Conservation (phyloP, 1,284 basidiomycete species). For the Tilletia setariae region DNA sequence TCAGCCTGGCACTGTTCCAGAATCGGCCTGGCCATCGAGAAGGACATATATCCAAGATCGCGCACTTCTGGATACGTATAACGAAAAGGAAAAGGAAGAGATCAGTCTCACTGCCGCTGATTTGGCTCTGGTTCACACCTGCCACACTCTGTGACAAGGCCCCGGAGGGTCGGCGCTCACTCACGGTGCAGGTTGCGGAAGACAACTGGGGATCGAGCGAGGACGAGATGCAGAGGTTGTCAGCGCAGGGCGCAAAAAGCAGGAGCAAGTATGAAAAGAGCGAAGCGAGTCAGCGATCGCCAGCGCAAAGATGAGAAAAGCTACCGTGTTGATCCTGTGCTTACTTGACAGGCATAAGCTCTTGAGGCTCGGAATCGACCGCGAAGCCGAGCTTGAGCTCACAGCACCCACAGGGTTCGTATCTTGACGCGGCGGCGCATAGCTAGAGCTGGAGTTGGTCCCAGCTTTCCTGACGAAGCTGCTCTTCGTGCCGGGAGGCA, state of each 20-base stretch:
- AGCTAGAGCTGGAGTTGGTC: no score
- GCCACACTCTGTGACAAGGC: background rate
- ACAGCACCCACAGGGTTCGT: background rate
- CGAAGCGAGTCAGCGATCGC: background rate
- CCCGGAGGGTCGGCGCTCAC: background rate
- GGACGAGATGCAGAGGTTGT: slow-evolving; percentile 21
- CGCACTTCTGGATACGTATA: slow-evolving; percentile 26
- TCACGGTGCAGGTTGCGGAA: slow-evolving; percentile 35
- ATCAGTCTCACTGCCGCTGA: background rate
- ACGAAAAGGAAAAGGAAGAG: background rate
- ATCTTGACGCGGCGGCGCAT: no score
- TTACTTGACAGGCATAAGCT: slow-evolving; percentile 1
- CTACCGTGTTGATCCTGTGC: background rate
- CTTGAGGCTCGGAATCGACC: background rate
- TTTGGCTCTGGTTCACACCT: no score
- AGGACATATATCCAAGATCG: slow-evolving; percentile 48
- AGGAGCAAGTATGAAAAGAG: background rate
- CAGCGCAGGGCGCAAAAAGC: slow-evolving; percentile 20
- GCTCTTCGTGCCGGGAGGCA: background rate
- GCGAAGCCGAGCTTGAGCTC: background rate
- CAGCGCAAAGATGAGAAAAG: no score
- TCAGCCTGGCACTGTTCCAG: slow-evolving; percentile 42
- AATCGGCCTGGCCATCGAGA: slow-evolving; percentile 38
- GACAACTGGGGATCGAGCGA: slow-evolving; percentile 33
- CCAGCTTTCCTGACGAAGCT: no score